These are phyloP conservation scores for Taphrina flavorubra DNA, from an alignment of 1,139 yeast species.

Conservation along the genomic window DNA sequence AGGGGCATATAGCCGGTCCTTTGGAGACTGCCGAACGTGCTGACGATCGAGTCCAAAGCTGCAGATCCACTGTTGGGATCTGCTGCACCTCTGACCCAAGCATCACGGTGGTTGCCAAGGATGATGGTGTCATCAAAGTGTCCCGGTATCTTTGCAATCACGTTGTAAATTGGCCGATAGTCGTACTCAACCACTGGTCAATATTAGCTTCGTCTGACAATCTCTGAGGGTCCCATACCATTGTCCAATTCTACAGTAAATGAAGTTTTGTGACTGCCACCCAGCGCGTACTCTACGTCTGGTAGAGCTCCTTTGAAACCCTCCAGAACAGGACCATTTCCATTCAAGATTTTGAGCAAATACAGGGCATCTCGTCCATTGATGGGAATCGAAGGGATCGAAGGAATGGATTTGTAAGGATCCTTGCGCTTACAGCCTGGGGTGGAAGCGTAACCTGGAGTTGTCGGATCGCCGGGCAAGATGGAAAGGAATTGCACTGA, in stretches of 20 bases:
- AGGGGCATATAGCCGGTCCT: constrained; percentile 67
- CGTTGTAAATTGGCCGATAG: constrained; percentile 56
- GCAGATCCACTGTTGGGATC: constrained; percentile 76
- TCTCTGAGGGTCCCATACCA: constrained; percentile 45
- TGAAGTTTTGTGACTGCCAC: constrained; percentile 61
- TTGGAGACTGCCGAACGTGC: constrained; percentile 60
- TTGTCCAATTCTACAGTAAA: constrained; percentile 58
- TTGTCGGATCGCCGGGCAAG: constrained; percentile 87
- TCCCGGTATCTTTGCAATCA: constrained; percentile 64
- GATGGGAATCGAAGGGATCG: constrained; percentile 68
- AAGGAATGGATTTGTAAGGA: constrained; percentile 61
- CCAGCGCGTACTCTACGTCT: constrained; percentile 62
- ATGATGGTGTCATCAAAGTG: constrained; percentile 61
- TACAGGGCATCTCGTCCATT: constrained; percentile 65
- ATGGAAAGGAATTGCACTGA: constrained; percentile 78
- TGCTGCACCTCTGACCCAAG: constrained; percentile 76
- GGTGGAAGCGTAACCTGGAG: constrained; percentile 80
- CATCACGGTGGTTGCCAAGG: constrained; percentile 73
- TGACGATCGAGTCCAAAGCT: constrained; percentile 62
- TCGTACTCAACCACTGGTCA: constrained; percentile 34
- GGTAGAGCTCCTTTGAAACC: constrained; percentile 60
- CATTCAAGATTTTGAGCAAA: constrained; percentile 60
- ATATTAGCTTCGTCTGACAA: too few relatives aligned
- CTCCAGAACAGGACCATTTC: constrained; percentile 58
- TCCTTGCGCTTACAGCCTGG: constrained; percentile 59